Percentiles rank a stretch among this genome's conserved stretches.
phyloP scores from a whole-genome alignment of 2,329 filamentous ascomycete species.

The Fusarium subglutinans region DNA sequence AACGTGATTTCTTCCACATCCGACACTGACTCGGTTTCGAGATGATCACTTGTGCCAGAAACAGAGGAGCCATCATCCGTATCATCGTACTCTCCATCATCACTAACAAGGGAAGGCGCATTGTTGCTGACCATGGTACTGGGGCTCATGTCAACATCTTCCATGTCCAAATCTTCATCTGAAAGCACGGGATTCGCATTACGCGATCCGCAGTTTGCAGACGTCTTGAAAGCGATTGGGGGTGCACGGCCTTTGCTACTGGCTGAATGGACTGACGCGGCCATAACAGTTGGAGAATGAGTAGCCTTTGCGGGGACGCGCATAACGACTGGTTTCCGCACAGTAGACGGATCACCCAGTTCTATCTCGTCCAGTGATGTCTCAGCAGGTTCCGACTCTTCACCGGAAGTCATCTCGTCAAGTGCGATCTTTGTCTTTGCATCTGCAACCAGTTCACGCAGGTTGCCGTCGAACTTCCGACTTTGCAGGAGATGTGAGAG shows the following conservation, averaged over 20 bases:
- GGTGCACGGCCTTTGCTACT: constrained; percentile 65
- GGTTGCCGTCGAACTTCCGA: constrained; percentile 68
- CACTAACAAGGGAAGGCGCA: constrained; percentile 81
- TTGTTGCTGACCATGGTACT: constrained; percentile 77
- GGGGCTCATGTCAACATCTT: constrained; percentile 72
- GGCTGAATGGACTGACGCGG: constrained; percentile 57
- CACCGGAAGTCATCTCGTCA: constrained; percentile 61
- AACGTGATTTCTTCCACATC: constrained; percentile 71
- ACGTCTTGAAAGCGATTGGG: constrained; percentile 53
- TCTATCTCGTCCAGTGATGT: constrained; percentile 16
- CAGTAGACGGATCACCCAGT: constrained; percentile 24
- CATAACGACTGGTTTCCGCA: constrained; percentile 57
- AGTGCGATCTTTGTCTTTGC: constrained; percentile 64
- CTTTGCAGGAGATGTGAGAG: constrained; percentile 72
- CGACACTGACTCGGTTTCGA: constrained; percentile 67
- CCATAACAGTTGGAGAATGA: constrained; percentile 58
- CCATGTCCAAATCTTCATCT: constrained; percentile 62
- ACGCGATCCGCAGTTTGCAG: constrained; percentile 39
- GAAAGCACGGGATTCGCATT: constrained; percentile 40
- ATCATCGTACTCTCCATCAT: constrained; percentile 81
- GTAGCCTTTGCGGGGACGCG: constrained; percentile 68
- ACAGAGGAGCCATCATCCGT: constrained; percentile 71
- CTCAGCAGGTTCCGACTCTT: constrained; percentile 60
- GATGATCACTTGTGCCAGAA: constrained; percentile 65
- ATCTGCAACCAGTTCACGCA: constrained; percentile 66